Evolutionary conservation across 2,329 filamentous ascomycete species (phyloP), one percentile per base, ranked within the genome.

Genomic region (Ophiostoma ulmi): DNA sequence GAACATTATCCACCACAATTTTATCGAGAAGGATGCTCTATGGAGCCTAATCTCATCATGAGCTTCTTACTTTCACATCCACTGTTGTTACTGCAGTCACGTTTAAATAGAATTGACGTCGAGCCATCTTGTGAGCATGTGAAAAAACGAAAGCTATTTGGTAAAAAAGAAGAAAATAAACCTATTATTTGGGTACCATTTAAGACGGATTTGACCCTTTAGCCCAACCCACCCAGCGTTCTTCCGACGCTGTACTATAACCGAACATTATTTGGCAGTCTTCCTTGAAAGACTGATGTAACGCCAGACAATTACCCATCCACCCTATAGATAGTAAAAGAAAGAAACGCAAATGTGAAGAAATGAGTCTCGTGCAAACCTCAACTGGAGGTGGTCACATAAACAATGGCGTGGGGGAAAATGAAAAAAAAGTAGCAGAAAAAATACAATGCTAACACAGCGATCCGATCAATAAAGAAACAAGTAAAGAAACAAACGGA

Each of bases 1-100:
- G 63, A 98, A 97, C 81, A 85, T 95, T 71, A 94, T 95, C 75
- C 91, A 93, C 79, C 92, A 94, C 76, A 89, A 91, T 70, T 95
- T 86, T 78, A 82, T 93, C 17, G 87, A 93, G 68, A 83, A 83
- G 72, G 85, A 92, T 67, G 90, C 87, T 35, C 78, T 95, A 75
- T 95, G 92, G 92, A 82, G 89, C 67, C 80, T 92, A 73, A 80
- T 94, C 10, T 64, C 68, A 2, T 67, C 55, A 22, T 70, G 35
- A 67, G 39, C 22, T 10, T 58, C 5, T 58, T 5, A 44, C 31
- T n/a, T 48, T 48, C n/a, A 20, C 17, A 20, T 48, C n/a, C 8
- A 48, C 17, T 48, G n/a, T n/a, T 20, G 17, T 48, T n/a, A 44
- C 41, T 44, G 44, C 17, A 48, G 44, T 48, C 44, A 48, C 44